Conservation (phyloP, 2,329 filamentous ascomycete species). For the Aspergillus flavus region DNA sequence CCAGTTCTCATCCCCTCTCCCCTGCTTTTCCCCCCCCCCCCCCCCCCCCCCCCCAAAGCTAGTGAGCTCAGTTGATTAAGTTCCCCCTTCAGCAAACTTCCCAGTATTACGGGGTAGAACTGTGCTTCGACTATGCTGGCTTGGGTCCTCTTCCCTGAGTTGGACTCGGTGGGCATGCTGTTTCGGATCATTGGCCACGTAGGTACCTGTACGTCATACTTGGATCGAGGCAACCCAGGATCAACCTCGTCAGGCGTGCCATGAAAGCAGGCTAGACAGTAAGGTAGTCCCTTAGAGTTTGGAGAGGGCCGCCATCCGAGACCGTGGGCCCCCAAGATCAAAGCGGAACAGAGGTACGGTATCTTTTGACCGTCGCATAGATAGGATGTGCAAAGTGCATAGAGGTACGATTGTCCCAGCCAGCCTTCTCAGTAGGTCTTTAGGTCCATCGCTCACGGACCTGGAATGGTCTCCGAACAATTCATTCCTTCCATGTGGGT, state of each 20-base stretch:
- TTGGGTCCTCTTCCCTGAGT: not conserved
- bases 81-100: not conserved
- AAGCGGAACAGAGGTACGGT: not conserved
- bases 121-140: not conserved
- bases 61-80: not conserved
- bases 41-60: not conserved
- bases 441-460: not conserved
- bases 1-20: not conserved
- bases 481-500: conserved; percentile 1
- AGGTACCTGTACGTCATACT: not conserved
- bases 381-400: not conserved
- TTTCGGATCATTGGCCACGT: not conserved
- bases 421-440: not conserved
- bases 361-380: not conserved
- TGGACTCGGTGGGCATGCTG: not conserved
- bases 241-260: not conserved
- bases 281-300: not conserved
- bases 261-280: not conserved
- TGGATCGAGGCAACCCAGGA: not conserved
- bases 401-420: not conserved
- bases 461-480: not conserved
- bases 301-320: not conserved
- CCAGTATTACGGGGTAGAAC: not conserved
- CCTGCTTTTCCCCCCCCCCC: not conserved
- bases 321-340: not conserved